Percentiles rank a stretch among this genome's conserved stretches.
phyloP scores from a whole-genome alignment of 1,284 basidiomycete species.

The Ustanciosporium gigantosporum region DNA sequence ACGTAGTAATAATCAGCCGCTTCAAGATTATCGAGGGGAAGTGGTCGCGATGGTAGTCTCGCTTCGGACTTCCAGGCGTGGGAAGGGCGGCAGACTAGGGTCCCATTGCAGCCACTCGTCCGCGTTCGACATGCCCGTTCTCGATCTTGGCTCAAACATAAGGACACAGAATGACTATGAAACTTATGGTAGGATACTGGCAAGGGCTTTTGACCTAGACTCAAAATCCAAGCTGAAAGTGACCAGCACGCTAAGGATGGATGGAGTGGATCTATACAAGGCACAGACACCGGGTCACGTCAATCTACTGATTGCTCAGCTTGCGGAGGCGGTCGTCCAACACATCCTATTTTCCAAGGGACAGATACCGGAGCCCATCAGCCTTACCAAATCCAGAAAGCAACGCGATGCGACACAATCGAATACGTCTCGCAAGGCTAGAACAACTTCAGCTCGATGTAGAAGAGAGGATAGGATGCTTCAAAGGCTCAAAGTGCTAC shows the following conservation, averaged over 20 bases:
- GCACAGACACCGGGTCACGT: constrained; percentile 27
- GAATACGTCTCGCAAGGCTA: background rate
- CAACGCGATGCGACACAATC: background rate
- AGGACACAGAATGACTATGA: constrained; percentile 6
- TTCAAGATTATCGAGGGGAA: no score
- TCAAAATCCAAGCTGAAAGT: no score
- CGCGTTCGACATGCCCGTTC: constrained; percentile 7
- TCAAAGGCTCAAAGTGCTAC: constrained; percentile 15
- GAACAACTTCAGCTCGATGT: constrained; percentile 1
- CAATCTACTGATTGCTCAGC: constrained; percentile 18
- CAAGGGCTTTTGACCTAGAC: no score
- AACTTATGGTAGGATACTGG: background rate
- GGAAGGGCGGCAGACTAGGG: no score
- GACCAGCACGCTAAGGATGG: no score
- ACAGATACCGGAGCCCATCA: constrained; percentile 39
- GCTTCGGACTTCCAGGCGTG: no score
- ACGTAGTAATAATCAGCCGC: no score
- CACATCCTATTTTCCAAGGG: constrained; percentile 39
- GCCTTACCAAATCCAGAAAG: constrained; percentile 8
- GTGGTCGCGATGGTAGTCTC: no score
- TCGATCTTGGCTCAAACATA: constrained; percentile 29
- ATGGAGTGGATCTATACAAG: constrained; percentile 13
- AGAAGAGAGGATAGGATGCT: constrained; percentile 14
- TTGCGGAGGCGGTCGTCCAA: constrained; percentile 27
- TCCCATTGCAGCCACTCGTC: constrained; percentile 20